Base-by-base conservation (phyloP, 116 monocot genomes). In the Zostera marina region DNA sequence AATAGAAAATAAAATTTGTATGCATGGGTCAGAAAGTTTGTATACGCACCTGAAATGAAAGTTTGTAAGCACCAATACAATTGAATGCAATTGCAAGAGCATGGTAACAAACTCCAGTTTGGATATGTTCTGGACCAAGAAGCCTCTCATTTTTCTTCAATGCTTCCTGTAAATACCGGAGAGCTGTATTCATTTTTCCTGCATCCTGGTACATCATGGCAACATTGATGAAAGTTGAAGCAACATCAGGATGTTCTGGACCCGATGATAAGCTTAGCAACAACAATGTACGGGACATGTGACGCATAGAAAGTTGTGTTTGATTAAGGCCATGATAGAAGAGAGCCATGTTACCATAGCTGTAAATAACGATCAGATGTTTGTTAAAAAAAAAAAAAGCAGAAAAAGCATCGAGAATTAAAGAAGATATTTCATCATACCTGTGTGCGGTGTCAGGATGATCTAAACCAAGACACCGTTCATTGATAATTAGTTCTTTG, bases 371-470 rank as follows among this genome's bases (percentile, higher is more conserved):
- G 56, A 41, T 52, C 21, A 32, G 11, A 11, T 10, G 16, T 16
- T n/a, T 51, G 20, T 8, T 45, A 52, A 51, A 55, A 23, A 0
- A 10, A 12, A 21, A 26, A 1, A 9, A 22, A 24, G 64, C 22
- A 32, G 22, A 16, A 0, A 56, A 17, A 65, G 38, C 45, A 21
- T 14, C 10, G 43, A 45, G 26, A 44, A 44, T 14, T 66, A 56
- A 25, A 11, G 59, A 11, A 59, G 22, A 59, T 22, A 21, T 51
- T 43, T 44, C 11, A 40, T 44, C 11, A 40, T 76, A 59, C 94
- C 94, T 94, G 68, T 94, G 94, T 41, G 94, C 94, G 25, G 94
- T 94, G 64, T 94, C 94, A 48, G 94, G 94, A 65, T 94, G 94
- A 77, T 94, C 94, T 46, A 94, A 71, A 46, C 94, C 89, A 25